Percentiles rank a stretch among this genome's conserved stretches.
phyloP scores from a whole-genome alignment of 31 red algal genomes.

The Asparagopsis taxiformis region DNA sequence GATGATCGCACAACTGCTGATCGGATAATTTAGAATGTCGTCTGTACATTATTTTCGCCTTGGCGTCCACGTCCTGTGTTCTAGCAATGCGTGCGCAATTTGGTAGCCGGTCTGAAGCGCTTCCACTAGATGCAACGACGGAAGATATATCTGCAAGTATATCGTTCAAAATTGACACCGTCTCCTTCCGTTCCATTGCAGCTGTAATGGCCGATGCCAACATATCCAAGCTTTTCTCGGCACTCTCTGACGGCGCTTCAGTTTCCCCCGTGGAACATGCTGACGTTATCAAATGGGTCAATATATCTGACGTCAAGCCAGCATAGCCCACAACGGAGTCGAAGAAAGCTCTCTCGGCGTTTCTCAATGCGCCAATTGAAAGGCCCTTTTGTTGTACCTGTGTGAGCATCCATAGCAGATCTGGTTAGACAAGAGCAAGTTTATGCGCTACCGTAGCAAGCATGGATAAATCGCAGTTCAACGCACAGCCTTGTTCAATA shows the following conservation, averaged over 20 bases:
- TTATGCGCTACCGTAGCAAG: neutral
- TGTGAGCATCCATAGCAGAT: too few species aligned
- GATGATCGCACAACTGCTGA: too few species aligned
- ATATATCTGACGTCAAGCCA: constrained; percentile 22
- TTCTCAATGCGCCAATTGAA: neutral
- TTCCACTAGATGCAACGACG: too few species aligned
- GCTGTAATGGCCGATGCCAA: constrained; percentile 28
- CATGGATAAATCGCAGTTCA: neutral
- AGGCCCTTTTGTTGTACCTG: constrained; percentile 21
- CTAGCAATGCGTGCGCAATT: too few species aligned
- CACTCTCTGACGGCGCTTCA: neutral
- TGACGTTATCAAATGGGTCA: constrained; percentile 22
- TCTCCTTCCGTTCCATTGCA: constrained; percentile 31
- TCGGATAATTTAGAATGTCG: too few species aligned
- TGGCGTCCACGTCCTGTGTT: too few species aligned
- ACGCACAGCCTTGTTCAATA: constrained; percentile 18
- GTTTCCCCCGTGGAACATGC: constrained; percentile 8
- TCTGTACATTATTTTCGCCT: too few species aligned
- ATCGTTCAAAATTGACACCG: constrained; percentile 11
- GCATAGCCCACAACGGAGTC: constrained; percentile 49
- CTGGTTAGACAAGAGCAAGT: too few species aligned
- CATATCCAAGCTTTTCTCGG: constrained; percentile 6
- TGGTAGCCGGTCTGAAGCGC: too few species aligned
- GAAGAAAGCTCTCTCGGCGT: constrained; percentile 36
- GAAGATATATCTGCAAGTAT: too few species aligned